phyloP scores from a whole-genome alignment of 2,329 filamentous ascomycete species.

The Penicillium brasilianum region DNA sequence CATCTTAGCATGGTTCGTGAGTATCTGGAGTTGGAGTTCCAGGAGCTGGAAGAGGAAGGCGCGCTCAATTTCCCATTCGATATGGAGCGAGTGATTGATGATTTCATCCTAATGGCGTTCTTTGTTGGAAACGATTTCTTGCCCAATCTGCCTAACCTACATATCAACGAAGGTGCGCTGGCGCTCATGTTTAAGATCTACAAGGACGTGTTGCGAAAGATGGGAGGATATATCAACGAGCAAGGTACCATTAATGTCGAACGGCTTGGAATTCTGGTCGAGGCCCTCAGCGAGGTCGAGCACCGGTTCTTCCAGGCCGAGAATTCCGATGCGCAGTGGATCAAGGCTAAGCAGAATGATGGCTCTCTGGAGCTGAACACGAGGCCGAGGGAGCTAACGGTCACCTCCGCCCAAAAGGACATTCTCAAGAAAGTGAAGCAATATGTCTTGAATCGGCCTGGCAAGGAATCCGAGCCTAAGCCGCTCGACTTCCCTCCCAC shows the following conservation, averaged over 20 bases:
- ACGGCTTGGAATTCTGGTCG: slow-evolving; percentile 75
- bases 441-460: slow-evolving; percentile 74
- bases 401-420: slow-evolving; percentile 80
- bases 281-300: slow-evolving; percentile 86
- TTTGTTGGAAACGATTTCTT: slow-evolving; percentile 99
- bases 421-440: slow-evolving; percentile 82
- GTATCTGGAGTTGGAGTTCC: slow-evolving; percentile 95
- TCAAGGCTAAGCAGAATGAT: slow-evolving; percentile 81
- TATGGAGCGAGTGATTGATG: slow-evolving; percentile 95
- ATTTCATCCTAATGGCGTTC: slow-evolving; percentile 99
- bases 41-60: slow-evolving; percentile 79
- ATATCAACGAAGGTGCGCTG: slow-evolving; percentile 97
- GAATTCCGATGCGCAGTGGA: slow-evolving; percentile 86
- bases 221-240: slow-evolving; percentile 96
- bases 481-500: slow-evolving; percentile 74
- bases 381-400: slow-evolving; percentile 67
- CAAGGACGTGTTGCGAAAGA: slow-evolving; percentile 83
- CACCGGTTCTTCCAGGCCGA: slow-evolving; percentile 92
- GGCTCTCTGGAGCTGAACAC: slow-evolving; percentile 64
- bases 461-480: slow-evolving; percentile 50
- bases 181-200: slow-evolving; percentile 98
- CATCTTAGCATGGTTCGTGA: slow-evolving; percentile 97
- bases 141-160: slow-evolving; percentile 91
- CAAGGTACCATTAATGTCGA: slow-evolving; percentile 87
- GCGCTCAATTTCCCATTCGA: slow-evolving; percentile 80